Evolutionary conservation across 352 stramenopile species (phyloP).

Genomic region (Globisporangium iwayamae): DNA sequence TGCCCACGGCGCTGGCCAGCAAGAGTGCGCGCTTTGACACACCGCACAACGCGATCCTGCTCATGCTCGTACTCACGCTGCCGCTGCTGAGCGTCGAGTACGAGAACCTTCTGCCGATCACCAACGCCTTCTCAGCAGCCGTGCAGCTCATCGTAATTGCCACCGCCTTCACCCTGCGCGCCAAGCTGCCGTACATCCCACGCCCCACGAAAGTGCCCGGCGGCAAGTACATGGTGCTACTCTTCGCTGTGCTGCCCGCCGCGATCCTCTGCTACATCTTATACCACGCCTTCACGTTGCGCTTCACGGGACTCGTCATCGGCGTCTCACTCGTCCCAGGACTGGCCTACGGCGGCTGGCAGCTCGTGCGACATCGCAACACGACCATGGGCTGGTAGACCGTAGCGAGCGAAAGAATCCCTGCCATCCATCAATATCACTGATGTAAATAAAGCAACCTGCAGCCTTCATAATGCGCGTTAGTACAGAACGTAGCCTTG

Average conservation of each 20-base stretch:
- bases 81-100: constrained; percentile 55
- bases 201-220: constrained; percentile 57
- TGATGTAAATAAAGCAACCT: no score
- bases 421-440: no score
- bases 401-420: no score
- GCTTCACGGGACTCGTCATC: constrained; percentile 30
- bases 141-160: constrained; percentile 88
- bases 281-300: constrained; percentile 32
- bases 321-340: constrained; percentile 33
- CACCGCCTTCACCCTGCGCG: constrained; percentile 85
- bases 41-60: constrained; percentile 29
- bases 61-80: constrained; percentile 21
- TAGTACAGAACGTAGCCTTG: no score
- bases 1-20: constrained; percentile 68
- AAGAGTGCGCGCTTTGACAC: constrained; percentile 30
- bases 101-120: constrained; percentile 72
- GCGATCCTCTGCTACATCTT: constrained; percentile 45
- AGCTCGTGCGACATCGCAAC: constrained; percentile 11
- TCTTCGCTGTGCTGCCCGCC: constrained; percentile 13
- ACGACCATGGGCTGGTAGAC: constrained; percentile 14
- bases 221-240: constrained; percentile 28
- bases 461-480: no score
- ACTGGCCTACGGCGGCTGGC: constrained; percentile 18
- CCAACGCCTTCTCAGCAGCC: constrained; percentile 90
- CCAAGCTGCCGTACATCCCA: constrained; percentile 61